Conservation (phyloP, 2,329 filamentous ascomycete genomes). For the Thelonectria discophora region DNA sequence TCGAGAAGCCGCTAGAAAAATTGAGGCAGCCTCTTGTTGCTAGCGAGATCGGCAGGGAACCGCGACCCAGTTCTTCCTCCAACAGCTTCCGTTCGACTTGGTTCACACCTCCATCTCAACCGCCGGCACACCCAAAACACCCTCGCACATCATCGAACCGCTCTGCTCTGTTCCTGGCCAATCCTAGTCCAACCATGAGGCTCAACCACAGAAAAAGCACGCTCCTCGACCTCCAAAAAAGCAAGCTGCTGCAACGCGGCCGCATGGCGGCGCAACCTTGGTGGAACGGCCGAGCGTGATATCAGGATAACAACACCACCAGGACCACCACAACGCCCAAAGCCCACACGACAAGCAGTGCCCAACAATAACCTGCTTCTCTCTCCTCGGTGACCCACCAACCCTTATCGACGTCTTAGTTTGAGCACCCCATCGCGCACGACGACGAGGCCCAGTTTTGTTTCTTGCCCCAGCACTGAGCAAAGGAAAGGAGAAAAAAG, state of each 20-base stretch:
- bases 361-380: constrained; percentile 6
- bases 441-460: constrained; percentile 40
- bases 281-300: constrained; percentile 8
- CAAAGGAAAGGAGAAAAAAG: constrained; percentile 29
- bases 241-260: constrained; percentile 3
- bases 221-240: constrained; percentile 9
- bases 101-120: constrained; percentile 13
- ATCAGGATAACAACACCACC: constrained; percentile 20
- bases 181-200: constrained; percentile 24
- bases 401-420: constrained; percentile 37
- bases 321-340: not conserved
- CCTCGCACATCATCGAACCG: constrained; percentile 20
- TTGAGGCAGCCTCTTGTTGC: not conserved
- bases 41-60: constrained; percentile 20
- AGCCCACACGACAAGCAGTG: constrained; percentile 6
- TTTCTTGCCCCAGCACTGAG: constrained; percentile 33
- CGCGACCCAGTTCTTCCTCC: not conserved
- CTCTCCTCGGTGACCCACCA: constrained; percentile 45
- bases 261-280: constrained; percentile 14
- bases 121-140: constrained; percentile 11
- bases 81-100: not conserved
- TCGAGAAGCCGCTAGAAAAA: constrained; percentile 22
- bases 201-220: constrained; percentile 5
- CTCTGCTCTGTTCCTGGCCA: constrained; percentile 33
- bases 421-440: constrained; percentile 27